Percentiles rank a stretch among this genome's conserved stretches.
Evolutionary conservation across 2,329 filamentous ascomycete genomes (phyloP).

Genomic region (Mycosphaerella arachidis): DNA sequence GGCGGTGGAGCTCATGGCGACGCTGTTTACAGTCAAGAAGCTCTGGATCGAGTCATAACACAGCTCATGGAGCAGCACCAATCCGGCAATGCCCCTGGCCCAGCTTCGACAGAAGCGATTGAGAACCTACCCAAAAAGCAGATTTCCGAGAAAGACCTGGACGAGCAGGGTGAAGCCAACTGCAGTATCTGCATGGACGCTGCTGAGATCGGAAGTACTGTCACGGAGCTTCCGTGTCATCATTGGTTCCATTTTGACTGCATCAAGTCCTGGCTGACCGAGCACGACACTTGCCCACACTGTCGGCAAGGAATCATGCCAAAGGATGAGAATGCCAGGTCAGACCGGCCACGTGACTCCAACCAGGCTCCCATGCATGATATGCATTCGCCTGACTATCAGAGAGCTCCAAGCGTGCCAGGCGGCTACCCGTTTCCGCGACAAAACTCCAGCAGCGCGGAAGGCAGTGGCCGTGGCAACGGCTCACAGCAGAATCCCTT

Average conservation of each 20-base stretch:
- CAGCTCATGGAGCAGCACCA: slow-evolving; percentile 81
- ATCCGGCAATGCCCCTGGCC: slow-evolving; percentile 71
- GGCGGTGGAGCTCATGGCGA: slow-evolving; percentile 56
- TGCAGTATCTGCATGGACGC: slow-evolving; percentile 95
- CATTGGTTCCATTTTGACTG: slow-evolving; percentile 92
- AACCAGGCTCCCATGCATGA: slow-evolving; percentile 30
- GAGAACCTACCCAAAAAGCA: slow-evolving; percentile 63
- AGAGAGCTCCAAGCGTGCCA: slow-evolving; percentile 15
- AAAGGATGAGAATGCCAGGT: slow-evolving; percentile 22
- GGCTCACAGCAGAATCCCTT: slow-evolving; percentile 20
- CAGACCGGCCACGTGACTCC: slow-evolving; percentile 23
- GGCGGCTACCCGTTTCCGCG: slow-evolving; percentile 21
- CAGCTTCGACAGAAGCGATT: slow-evolving; percentile 73
- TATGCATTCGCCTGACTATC: slow-evolving; percentile 25
- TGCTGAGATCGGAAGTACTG: slow-evolving; percentile 66
- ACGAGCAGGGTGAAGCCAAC: slow-evolving; percentile 66
- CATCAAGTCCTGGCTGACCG: slow-evolving; percentile 74
- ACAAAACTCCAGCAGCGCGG: slow-evolving; percentile 14
- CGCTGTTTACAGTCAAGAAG: slow-evolving; percentile 85
- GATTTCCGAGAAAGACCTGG: slow-evolving; percentile 64
- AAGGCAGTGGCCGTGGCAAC: slow-evolving; percentile 16
- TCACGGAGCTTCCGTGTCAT: slow-evolving; percentile 74
- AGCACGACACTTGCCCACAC: slow-evolving; percentile 90
- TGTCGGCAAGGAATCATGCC: slow-evolving; percentile 58
- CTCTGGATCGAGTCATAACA: slow-evolving; percentile 80